Base-by-base conservation (phyloP, 345 rosid species). In the Carallia pectinifolia region DNA sequence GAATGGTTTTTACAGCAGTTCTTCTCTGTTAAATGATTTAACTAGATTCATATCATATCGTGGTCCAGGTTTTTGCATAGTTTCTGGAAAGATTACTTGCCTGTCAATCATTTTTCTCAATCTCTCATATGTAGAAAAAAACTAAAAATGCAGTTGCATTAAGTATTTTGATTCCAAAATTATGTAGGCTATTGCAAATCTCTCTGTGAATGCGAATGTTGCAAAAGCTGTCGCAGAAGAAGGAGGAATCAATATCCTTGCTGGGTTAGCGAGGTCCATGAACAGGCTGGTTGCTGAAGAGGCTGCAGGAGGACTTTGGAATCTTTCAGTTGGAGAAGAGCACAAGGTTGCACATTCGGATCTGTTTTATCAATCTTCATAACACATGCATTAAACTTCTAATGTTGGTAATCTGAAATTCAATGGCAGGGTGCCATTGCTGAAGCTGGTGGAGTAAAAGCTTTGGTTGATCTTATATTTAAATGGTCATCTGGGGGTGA, bases 381-480 rank as follows among this genome's bases (percentile, higher is more conserved):
- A 36, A 19, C 66, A n/a, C 8, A 27, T 31, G 34, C 69, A 47
- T 16, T 55, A 44, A 53, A 19, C 19, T 65, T 52, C 66, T 69
- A 61, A 69, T 37, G 34, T 48, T 61, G 36, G 52, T 29, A 5
- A 15, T 48, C 15, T 15, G n/a, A 52, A 60, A 40, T 30, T 4
- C 5, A 13, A 33, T 61, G 36, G n/a, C 30, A 81, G 84, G 82
- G 65, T 72, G 75, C 80, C 63, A 81, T 81, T 72, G 80, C 77
- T 30, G 74, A 78, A 74, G 77, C 82, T 58, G 82, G 84, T 65
- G 77, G 82, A 1, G 56, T 87, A 33, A 84, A 84, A 78, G 95
- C 96, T 76, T 75, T 85, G 58, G 88, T 89, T 62, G 93, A 87
- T 77, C 81, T 81, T 52, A 78, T 78, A 47, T 75, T 71, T 65